Conservation (phyloP, 2,329 filamentous ascomycete genomes). For the Botrytis cinerea region DNA sequence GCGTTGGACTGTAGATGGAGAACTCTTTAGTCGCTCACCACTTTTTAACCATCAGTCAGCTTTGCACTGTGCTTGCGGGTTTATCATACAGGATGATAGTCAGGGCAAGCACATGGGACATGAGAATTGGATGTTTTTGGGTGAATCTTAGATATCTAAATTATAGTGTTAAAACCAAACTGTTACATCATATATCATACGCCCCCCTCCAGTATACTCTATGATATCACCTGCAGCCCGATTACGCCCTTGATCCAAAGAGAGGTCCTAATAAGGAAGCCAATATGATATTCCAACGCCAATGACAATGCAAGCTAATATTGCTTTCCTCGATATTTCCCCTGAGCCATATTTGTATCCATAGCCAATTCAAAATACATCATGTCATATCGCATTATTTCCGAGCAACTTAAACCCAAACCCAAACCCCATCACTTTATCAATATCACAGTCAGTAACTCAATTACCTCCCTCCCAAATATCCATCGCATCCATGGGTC, state of each 20-base stretch:
- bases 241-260: background rate
- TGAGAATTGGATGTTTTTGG: background rate
- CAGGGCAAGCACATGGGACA: background rate
- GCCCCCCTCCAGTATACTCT: background rate
- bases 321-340: background rate
- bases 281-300: background rate
- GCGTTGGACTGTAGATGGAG: background rate
- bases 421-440: background rate
- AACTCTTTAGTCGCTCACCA: background rate
- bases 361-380: background rate
- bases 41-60: background rate
- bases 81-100: background rate
- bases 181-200: background rate
- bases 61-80: background rate
- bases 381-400: background rate
- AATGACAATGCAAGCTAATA: background rate
- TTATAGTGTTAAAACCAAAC: background rate
- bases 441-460: background rate
- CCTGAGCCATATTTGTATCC: constrained; percentile 1
- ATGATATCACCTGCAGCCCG: background rate
- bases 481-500: constrained; percentile 54
- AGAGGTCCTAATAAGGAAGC: background rate
- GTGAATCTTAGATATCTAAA: background rate
- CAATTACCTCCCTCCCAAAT: constrained; percentile 36
- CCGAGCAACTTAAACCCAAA: background rate